These are phyloP conservation scores for Pseudocercospora macadamiae DNA, from an alignment of 2,329 filamentous ascomycete species.

Conservation along the genomic window DNA sequence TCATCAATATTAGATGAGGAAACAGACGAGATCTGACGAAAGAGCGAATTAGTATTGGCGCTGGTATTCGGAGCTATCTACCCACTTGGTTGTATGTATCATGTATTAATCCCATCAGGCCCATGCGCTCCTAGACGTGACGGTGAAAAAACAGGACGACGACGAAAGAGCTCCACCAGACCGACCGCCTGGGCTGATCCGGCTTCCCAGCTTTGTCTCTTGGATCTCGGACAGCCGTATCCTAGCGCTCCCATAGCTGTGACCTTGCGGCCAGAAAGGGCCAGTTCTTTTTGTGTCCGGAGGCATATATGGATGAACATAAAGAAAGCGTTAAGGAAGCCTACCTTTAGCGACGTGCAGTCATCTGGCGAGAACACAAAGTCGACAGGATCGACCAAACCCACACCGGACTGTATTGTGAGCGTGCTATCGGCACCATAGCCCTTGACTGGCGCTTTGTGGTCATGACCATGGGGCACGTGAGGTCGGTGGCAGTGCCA, in stretches of 20 bases:
- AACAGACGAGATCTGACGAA: conserved; percentile 4
- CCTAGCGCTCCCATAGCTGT: conserved; percentile 36
- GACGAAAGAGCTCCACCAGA: conserved; percentile 27
- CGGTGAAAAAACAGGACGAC: conserved; percentile 37
- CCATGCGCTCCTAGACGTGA: conserved; percentile 35
- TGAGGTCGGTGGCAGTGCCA: conserved; percentile 98
- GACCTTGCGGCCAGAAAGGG: conserved; percentile 37
- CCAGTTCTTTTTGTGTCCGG: conserved; percentile 42
- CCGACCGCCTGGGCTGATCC: conserved; percentile 32
- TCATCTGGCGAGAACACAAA: conserved; percentile 73
- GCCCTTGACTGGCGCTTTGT: conserved; percentile 59
- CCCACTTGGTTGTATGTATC: conserved; percentile 35
- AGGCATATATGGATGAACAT: conserved; percentile 5
- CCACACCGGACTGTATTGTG: conserved; percentile 65
- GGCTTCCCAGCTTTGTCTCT: conserved; percentile 21
- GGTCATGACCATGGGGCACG: conserved; percentile 56
- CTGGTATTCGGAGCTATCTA: background rate
- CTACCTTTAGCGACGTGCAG: conserved; percentile 57
- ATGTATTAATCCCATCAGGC: conserved; percentile 36
- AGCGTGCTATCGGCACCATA: conserved; percentile 83
- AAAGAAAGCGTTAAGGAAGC: conserved; percentile 22
- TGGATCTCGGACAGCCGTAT: conserved; percentile 42
- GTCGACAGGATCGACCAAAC: conserved; percentile 79
- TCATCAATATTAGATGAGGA: conserved; percentile 1
- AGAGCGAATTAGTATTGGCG: conserved; percentile 13